Evolutionary conservation across 2,329 filamentous ascomycete genomes (phyloP).

Genomic region (Aquanectria penicillioides): DNA sequence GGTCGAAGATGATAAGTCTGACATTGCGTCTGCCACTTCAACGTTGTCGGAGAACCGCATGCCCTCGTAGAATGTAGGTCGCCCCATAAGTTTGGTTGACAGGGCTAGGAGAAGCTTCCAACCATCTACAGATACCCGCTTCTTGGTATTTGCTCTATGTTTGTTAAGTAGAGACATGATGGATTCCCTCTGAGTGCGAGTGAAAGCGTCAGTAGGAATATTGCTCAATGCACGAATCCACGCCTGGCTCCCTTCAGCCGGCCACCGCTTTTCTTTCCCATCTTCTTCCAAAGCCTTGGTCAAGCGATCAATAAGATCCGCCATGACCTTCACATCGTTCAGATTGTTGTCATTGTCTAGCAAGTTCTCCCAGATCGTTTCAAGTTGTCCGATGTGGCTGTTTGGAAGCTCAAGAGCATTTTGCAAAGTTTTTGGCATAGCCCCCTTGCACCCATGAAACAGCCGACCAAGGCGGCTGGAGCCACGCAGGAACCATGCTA

Average conservation of each 20-base stretch:
- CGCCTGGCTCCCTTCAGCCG: slow-evolving; percentile 40
- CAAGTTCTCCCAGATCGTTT: slow-evolving; percentile 44
- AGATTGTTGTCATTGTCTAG: slow-evolving; percentile 52
- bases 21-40: slow-evolving; percentile 47
- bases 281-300: slow-evolving; percentile 43
- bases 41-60: slow-evolving; percentile 54
- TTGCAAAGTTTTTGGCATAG: slow-evolving; percentile 38
- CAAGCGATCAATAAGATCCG: slow-evolving; percentile 46
- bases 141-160: slow-evolving; percentile 39
- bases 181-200: slow-evolving; percentile 55
- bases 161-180: slow-evolving; percentile 50
- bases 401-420: slow-evolving; percentile 35
- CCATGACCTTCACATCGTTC: slow-evolving; percentile 46
- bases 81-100: slow-evolving; percentile 59
- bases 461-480: slow-evolving; percentile 46
- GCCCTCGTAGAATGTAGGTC: slow-evolving; percentile 61
- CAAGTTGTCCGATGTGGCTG: slow-evolving; percentile 26
- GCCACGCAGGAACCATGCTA: slow-evolving; percentile 47
- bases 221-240: slow-evolving; percentile 47
- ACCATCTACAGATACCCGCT: slow-evolving; percentile 38
- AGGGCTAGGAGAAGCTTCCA: slow-evolving; percentile 56
- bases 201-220: slow-evolving; percentile 52
- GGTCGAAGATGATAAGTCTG: slow-evolving; percentile 38
- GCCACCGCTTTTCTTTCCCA: slow-evolving; percentile 45
- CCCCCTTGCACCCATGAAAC: slow-evolving; percentile 36